Evolutionary conservation across 345 rosid genomes (phyloP).

Genomic region (Populus ilicifolia): DNA sequence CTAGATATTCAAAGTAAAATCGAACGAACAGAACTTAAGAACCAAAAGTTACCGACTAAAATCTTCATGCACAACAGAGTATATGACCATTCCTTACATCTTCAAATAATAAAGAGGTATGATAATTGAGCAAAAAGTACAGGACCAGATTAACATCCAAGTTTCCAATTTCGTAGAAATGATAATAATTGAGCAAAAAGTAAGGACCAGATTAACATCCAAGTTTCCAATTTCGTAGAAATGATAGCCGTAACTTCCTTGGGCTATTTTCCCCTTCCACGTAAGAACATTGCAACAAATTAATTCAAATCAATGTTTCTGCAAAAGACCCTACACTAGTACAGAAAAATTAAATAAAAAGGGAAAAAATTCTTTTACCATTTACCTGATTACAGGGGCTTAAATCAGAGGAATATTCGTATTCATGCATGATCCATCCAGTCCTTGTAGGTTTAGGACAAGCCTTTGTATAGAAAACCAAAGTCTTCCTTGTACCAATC

Average conservation of each 20-base stretch:
- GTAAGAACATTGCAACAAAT: background rate
- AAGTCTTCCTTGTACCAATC: conserved; percentile 43
- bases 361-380: too few species aligned
- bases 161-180: background rate
- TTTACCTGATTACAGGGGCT: conserved; percentile 13
- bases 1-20: background rate
- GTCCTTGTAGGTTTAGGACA: conserved; percentile 13
- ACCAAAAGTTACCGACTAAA: background rate
- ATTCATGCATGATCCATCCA: conserved; percentile 28
- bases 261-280: background rate
- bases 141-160: background rate
- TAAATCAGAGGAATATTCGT: conserved; percentile 29
- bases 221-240: background rate
- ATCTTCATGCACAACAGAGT: background rate
- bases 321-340: too few species aligned
- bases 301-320: background rate
- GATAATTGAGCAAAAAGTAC: background rate
- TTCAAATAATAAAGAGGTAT: background rate
- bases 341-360: too few species aligned
- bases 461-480: conserved; percentile 31
- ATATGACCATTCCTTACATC: background rate
- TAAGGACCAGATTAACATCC: background rate
- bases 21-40: background rate
- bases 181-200: background rate
- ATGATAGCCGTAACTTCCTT: background rate